Evolutionary conservation across 371 early-diverging fungal genomes (phyloP).

Genomic region (Syncephalastrum contaminatum): DNA sequence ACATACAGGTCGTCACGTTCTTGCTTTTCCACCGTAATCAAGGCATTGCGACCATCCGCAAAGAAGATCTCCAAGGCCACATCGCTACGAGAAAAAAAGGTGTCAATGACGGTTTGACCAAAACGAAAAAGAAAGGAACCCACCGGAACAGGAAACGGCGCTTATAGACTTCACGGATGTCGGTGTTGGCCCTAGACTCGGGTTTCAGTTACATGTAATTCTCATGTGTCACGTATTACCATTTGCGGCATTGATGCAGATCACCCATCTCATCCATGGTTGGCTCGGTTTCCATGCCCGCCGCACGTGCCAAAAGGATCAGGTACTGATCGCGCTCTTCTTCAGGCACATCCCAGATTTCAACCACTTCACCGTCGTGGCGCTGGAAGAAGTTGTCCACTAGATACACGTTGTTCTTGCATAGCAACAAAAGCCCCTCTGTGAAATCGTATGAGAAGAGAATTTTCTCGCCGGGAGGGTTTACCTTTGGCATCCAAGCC

Average conservation of each 20-base stretch:
- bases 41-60: slow-evolving; percentile 71
- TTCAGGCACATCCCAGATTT: slow-evolving; percentile 69
- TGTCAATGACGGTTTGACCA: slow-evolving; percentile 9
- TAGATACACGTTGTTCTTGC: slow-evolving; percentile 73
- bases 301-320: slow-evolving; percentile 58
- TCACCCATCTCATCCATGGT: slow-evolving; percentile 47
- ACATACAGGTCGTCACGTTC: slow-evolving; percentile 73
- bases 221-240: slow-evolving; percentile 28
- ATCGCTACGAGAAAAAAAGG: slow-evolving; percentile 39
- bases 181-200: slow-evolving; percentile 48
- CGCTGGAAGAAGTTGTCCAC: slow-evolving; percentile 77
- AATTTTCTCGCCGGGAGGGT: neutral
- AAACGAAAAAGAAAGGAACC: neutral
- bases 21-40: slow-evolving; percentile 63
- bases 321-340: slow-evolving; percentile 72
- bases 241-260: slow-evolving; percentile 60
- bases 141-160: slow-evolving; percentile 62
- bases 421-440: slow-evolving; percentile 71
- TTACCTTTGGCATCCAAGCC: slow-evolving; percentile 71
- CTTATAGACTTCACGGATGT: slow-evolving; percentile 75
- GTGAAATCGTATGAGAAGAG: slow-evolving; percentile 5
- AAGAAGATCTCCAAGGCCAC: slow-evolving; percentile 81
- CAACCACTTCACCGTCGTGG: slow-evolving; percentile 73
- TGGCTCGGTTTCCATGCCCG: slow-evolving; percentile 53
- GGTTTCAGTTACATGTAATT: no score